Conservation (phyloP, 371 early-diverging fungal species). For the Actinomortierella ambigua region DNA sequence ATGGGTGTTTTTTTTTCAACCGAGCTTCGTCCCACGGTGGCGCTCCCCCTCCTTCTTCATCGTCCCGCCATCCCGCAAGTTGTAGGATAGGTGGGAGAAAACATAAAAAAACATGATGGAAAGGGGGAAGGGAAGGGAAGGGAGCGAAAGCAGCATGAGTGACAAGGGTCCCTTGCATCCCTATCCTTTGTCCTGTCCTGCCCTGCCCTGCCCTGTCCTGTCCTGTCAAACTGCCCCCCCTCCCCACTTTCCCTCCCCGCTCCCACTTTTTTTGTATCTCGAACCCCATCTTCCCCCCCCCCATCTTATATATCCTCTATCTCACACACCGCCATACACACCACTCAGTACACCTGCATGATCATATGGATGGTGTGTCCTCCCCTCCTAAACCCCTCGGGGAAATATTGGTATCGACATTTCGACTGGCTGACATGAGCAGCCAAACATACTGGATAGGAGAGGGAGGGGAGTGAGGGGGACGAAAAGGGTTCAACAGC, state of each 20-base stretch:
- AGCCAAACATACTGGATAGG: no score
- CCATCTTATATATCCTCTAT: neutral
- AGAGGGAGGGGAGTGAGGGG: no score
- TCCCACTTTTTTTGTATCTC: neutral
- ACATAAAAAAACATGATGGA: conserved; percentile 12
- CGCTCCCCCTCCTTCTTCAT: no score
- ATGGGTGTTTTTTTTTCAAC: neutral
- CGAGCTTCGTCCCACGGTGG: no score
- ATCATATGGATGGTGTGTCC: no score
- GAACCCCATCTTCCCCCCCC: conserved; percentile 1
- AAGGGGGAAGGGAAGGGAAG: neutral
- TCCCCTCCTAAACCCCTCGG: no score
- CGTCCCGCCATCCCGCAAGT: conserved; percentile 2
- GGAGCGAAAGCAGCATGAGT: conserved; percentile 9
- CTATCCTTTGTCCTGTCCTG: conserved; percentile 5
- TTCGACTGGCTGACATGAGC: no score
- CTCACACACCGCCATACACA: no score
- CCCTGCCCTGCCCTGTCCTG: neutral
- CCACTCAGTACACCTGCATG: no score
- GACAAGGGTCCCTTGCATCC: neutral
- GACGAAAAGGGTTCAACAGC: no score
- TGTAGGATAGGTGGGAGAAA: conserved; percentile 9
- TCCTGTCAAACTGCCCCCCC: neutral
- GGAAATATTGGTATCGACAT: no score
- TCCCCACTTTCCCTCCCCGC: neutral